phyloP scores from a whole-genome alignment of 2,329 filamentous ascomycete genomes.

The Epicoccum sorghinum region DNA sequence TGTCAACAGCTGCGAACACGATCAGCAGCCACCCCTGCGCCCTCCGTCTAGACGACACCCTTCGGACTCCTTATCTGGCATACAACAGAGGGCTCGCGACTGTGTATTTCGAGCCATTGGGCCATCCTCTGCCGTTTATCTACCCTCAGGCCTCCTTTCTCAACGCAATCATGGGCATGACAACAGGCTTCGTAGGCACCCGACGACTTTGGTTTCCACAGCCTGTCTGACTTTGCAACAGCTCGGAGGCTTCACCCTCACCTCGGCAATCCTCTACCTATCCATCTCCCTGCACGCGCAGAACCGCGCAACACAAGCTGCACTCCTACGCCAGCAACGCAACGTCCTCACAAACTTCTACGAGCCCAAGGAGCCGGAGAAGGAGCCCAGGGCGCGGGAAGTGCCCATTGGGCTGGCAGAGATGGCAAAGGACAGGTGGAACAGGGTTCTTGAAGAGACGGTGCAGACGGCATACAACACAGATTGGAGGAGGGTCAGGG shows the following conservation, averaged over 20 bases:
- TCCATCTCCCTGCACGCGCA: constrained; percentile 52
- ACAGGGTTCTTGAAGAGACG: constrained; percentile 52
- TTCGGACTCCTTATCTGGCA: neutral
- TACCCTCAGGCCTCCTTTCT: neutral
- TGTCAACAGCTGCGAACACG: constrained; percentile 7
- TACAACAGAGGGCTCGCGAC: neutral
- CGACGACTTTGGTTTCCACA: neutral
- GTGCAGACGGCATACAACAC: constrained; percentile 52
- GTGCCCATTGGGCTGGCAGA: constrained; percentile 51
- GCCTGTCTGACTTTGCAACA: constrained; percentile 28
- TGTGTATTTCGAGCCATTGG: constrained; percentile 7
- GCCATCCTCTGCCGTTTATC: neutral
- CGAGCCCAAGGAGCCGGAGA: constrained; percentile 50
- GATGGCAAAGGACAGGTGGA: constrained; percentile 59
- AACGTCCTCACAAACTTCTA: constrained; percentile 52
- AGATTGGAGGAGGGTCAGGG: constrained; percentile 53
- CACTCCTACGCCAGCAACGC: constrained; percentile 55
- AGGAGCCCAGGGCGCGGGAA: constrained; percentile 48
- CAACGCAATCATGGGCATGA: constrained; percentile 55
- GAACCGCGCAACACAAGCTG: constrained; percentile 54
- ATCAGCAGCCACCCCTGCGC: neutral
- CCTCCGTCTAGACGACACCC: neutral
- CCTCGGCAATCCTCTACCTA: constrained; percentile 51
- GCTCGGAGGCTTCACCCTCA: constrained; percentile 59
- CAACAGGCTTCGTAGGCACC: constrained; percentile 55